These are phyloP conservation scores for Barnettozyma hawaiiensis DNA, from an alignment of 1,139 yeast species.

Conservation along the genomic window DNA sequence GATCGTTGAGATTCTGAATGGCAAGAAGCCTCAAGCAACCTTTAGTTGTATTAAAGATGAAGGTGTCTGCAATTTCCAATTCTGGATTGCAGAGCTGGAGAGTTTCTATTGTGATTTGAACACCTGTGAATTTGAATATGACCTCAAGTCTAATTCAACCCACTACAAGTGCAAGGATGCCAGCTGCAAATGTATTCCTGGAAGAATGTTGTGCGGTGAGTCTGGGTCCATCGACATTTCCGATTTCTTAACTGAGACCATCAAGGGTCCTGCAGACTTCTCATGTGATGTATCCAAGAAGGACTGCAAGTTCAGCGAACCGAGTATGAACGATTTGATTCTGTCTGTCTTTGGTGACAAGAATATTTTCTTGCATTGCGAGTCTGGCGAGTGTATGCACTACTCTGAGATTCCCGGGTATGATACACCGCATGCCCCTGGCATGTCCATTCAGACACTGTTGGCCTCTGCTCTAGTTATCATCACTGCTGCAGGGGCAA, in stretches of 20 bases:
- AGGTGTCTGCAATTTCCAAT: slow-evolving; percentile 76
- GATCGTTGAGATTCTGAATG: slow-evolving; percentile 71
- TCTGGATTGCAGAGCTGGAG: slow-evolving; percentile 90
- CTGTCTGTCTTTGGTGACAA: slow-evolving; percentile 91
- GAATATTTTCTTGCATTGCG: slow-evolving; percentile 71
- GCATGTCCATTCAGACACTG: slow-evolving; percentile 45
- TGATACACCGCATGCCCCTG: slow-evolving; percentile 54
- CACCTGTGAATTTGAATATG: slow-evolving; percentile 64
- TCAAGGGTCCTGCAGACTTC: slow-evolving; percentile 90
- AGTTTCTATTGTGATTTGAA: slow-evolving; percentile 83
- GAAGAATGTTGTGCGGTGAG: slow-evolving; percentile 88
- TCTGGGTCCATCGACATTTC: slow-evolving; percentile 91
- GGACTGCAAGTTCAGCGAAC: slow-evolving; percentile 80
- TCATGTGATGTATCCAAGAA: slow-evolving; percentile 60
- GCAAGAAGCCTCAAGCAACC: slow-evolving; percentile 85
- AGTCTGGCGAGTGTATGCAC: slow-evolving; percentile 87
- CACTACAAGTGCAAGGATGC: slow-evolving; percentile 74
- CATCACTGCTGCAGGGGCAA: slow-evolving; percentile 33
- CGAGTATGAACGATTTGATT: slow-evolving; percentile 91
- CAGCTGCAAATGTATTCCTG: slow-evolving; percentile 85
- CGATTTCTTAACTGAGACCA: slow-evolving; percentile 85
- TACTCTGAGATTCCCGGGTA: slow-evolving; percentile 92
- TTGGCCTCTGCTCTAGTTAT: slow-evolving; percentile 47
- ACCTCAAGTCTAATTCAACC: slow-evolving; percentile 58
- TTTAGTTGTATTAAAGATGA: slow-evolving; percentile 76